Evolutionary conservation across 2,329 filamentous ascomycete genomes (phyloP).

Genomic region (Aspergillus texensis): DNA sequence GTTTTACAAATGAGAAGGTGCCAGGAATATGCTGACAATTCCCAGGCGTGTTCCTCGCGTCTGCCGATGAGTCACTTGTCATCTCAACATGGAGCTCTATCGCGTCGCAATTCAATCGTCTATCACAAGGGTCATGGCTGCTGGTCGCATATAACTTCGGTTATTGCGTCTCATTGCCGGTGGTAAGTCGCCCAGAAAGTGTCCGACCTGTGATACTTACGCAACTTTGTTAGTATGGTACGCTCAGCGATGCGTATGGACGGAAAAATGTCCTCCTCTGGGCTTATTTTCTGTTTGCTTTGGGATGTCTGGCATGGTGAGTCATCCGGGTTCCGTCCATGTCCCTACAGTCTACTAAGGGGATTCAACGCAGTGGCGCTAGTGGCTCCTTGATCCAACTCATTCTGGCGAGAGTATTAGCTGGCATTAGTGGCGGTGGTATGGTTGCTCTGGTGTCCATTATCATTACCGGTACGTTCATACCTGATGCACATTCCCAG

Average conservation of each 20-base stretch:
- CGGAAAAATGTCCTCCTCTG: constrained; percentile 43
- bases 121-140: constrained; percentile 47
- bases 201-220: not conserved
- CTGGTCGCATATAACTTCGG: constrained; percentile 48
- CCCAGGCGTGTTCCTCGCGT: constrained; percentile 61
- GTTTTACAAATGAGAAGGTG: too few species aligned
- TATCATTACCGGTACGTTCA: constrained; percentile 34
- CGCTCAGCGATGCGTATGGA: constrained; percentile 50
- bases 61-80: constrained; percentile 63
- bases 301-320: constrained; percentile 25
- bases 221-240: constrained; percentile 40
- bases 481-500: not conserved
- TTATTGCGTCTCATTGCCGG: constrained; percentile 41
- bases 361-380: not conserved
- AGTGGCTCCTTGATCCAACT: constrained; percentile 21
- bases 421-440: constrained; percentile 41
- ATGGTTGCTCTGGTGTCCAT: constrained; percentile 44
- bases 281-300: constrained; percentile 35
- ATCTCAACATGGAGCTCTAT: constrained; percentile 64
- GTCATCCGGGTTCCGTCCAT: not conserved
- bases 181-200: constrained; percentile 19
- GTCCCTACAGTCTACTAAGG: not conserved
- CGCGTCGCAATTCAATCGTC: constrained; percentile 47
- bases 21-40: not conserved
- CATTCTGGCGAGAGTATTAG: constrained; percentile 39